Evolutionary conservation across 495 filamentous ascomycete species (phyloP).

Genomic region (Amphirosellinia nigrospora): DNA sequence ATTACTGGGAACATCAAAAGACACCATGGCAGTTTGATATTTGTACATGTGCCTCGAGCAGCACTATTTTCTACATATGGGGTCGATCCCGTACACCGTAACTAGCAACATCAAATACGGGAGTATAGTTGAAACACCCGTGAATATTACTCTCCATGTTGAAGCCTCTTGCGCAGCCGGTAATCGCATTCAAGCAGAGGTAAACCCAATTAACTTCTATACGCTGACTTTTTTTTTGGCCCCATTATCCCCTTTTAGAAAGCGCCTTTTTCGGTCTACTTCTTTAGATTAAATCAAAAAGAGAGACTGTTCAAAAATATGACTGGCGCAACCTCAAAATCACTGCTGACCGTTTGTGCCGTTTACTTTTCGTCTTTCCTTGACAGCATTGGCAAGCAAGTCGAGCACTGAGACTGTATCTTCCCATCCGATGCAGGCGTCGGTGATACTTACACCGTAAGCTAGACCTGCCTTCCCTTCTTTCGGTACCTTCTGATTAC

Average conservation of each 20-base stretch:
- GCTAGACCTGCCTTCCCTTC: conserved; percentile 90
- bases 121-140: not conserved
- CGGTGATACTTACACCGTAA: conserved; percentile 96
- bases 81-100: too few relatives aligned
- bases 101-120: not conserved
- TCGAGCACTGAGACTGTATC: conserved; percentile 86
- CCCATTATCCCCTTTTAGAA: not conserved
- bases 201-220: not conserved
- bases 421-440: conserved; percentile 95
- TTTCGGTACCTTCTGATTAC: conserved; percentile 87
- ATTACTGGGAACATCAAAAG: not conserved
- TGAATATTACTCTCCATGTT: not conserved
- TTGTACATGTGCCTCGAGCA: not conserved
- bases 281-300: not conserved
- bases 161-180: not conserved
- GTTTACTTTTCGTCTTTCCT: conserved; percentile 61
- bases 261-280: too few relatives aligned
- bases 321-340: not conserved
- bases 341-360: conserved; percentile 25
- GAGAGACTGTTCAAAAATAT: not conserved
- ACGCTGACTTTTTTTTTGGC: conserved; percentile 3
- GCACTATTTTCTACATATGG: not conserved
- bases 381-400: conserved; percentile 80
- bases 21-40: not conserved
- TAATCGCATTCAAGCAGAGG: not conserved